Base-by-base conservation (phyloP, 768 basidiomycete species). In the Collybia nuda region DNA sequence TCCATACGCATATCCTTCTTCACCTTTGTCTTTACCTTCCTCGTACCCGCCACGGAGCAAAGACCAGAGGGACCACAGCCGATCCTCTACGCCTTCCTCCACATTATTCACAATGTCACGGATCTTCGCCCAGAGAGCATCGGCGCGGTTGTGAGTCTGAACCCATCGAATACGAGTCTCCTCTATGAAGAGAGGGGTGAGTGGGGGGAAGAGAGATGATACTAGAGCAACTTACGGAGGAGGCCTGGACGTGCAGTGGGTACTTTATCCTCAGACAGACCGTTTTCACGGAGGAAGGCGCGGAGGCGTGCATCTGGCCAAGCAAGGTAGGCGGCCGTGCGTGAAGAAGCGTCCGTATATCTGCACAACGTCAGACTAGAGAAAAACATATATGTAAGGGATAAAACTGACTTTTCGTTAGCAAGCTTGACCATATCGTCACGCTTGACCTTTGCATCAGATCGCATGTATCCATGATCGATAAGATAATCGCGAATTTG, bases 231-330 rank as follows among this genome's bases (percentile, higher is more conserved):
- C 32, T 84, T 88, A 32, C 32, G 62, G 28, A 98, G 77, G 17
- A 97, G 79, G n/a, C 85, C 85, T 0, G 90, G 82, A 29, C 93
- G 82, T 2, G 61, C 65, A 1, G 75, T 79, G 0, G 88, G 85
- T 37, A 90, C 73, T 43, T 75, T 72, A n/a, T 76, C 76, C 58
- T 95, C 92, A 54, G 78, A 72, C 23, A 96, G 61, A 43, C 87
- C 88, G 55, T 81, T 79, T 61, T 89, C 82, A 39, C 93, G 80
- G 17, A 98, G 79, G 68, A 90, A 97, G 1, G 89, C 93, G 40
- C 94, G 86, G 22, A 98, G 82, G 26, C 95, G 81, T 2, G 94
- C 90, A 61, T 98, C 95, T 11, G 92, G 90, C 96, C 96, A 98
- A 8, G 80, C 78, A 44, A 95, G 73, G 69, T 96, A 97, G 2